Base-by-base conservation (phyloP, 2,329 filamentous ascomycete genomes). In the Salinomyces thailandicus region DNA sequence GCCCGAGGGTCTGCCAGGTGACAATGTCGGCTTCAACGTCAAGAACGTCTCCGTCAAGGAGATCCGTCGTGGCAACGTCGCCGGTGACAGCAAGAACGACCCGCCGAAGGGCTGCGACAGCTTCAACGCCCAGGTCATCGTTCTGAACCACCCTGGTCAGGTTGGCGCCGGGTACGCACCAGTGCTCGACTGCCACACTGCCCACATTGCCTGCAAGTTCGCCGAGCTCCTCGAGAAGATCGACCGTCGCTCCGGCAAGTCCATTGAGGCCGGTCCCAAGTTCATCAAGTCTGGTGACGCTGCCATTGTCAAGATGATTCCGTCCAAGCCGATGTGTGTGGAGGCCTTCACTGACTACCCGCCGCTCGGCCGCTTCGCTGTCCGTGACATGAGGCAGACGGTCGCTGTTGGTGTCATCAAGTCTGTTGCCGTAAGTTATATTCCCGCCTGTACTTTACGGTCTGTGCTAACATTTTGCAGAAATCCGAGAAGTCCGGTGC, bases 41-140 rank as follows among this genome's bases (percentile, higher is more conserved):
- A 98, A 98, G 87, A 98, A 98, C 91, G 91, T 98, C 63, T 96
- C 91, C 71, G 91, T 98, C 75, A 98, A 98, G 87, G 91, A 98
- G 70, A 94, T 98, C 66, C 91, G 91, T 73, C 91, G 91, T 93
- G 91, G 91, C 66, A 96, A 98, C 81, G 91, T 98, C 60, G 84
- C 84, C 62, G 85, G 86, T 85, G 91, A 98, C 85, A 89, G 85
- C 79, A 98, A 98, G 87, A 93, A 93, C 77, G 91, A 98, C 75
- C 91, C 91, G 60, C 85, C 91, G 53, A 66, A 72, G 66, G 91
- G 76, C 62, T 79, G 77, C 62, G 86, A 89, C 61, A 87, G 82
- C 62, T 98, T 98, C 86, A 93, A 85, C 70, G 91, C 91, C 66
- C 91, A 98, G 82, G 91, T 98, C 76, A 98, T 98, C 66, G 87